A percentile compares a stretch with the other conserved stretches of the same genome.
Conservation (phyloP, 352 stramenopile genomes). For the Pythium monospermum region DNA sequence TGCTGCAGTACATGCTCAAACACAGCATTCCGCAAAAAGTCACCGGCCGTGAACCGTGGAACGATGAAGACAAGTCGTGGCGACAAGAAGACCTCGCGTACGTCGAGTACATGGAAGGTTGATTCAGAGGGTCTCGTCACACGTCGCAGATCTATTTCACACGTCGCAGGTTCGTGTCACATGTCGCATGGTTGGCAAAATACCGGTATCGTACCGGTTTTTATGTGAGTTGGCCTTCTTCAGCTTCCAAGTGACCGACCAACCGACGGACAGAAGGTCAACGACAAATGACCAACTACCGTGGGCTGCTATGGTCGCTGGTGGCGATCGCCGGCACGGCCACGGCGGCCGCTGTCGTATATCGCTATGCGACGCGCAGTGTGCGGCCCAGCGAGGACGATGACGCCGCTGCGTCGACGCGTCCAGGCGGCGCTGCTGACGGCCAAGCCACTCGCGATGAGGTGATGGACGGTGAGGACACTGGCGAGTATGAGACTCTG, state of each 20-base stretch:
- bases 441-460: slow-evolving; percentile 1
- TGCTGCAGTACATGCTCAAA: slow-evolving; percentile 56
- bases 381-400: slow-evolving; percentile 21
- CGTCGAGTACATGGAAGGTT: slow-evolving; percentile 71
- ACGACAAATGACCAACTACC: slow-evolving; percentile 36
- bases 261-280: no score
- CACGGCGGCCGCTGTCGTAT: slow-evolving; percentile 49
- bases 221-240: no score
- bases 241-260: no score
- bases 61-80: slow-evolving; percentile 63
- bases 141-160: slow-evolving; percentile 6
- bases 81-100: slow-evolving; percentile 54
- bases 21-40: slow-evolving; percentile 58
- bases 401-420: slow-evolving; percentile 8
- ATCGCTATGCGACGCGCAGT: slow-evolving; percentile 55
- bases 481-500: slow-evolving; percentile 34
- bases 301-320: slow-evolving; percentile 58
- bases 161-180: slow-evolving; percentile 3
- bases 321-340: slow-evolving; percentile 63
- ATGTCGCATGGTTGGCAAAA: not conserved
- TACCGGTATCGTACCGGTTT: slow-evolving; percentile 2
- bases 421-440: slow-evolving; percentile 6
- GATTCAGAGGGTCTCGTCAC: slow-evolving; percentile 5
- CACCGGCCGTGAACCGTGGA: slow-evolving; percentile 49
- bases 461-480: slow-evolving; percentile 9